These are phyloP conservation scores for Kodamaea restingae DNA, from an alignment of 805 yeast species.

Conservation along the genomic window DNA sequence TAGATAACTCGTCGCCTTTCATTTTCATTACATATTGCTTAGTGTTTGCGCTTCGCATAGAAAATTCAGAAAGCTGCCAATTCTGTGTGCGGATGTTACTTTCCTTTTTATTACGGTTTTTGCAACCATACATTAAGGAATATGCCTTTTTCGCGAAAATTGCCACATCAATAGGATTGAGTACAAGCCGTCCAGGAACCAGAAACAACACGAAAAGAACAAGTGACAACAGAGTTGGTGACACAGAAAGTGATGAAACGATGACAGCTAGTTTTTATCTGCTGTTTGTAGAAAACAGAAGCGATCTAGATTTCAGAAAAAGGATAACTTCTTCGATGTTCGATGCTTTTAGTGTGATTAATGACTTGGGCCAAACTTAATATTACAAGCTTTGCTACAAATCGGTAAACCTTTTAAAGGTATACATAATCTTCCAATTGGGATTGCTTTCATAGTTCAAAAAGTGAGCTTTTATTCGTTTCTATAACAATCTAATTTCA, in stretches of 20 bases:
- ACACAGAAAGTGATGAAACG: neutral
- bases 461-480: too few relatives aligned
- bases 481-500: too few relatives aligned
- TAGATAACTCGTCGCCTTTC: constrained; percentile 2
- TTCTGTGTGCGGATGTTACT: constrained; percentile 1
- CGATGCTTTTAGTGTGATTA: constrained; percentile 20
- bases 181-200: neutral
- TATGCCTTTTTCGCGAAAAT: neutral
- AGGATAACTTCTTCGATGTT: constrained; percentile 24
- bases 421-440: too few relatives aligned
- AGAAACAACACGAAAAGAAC: too few relatives aligned
- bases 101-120: neutral
- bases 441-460: too few relatives aligned
- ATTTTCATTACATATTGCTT: constrained; percentile 11
- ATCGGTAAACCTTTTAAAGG: too few relatives aligned
- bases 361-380: constrained; percentile 12
- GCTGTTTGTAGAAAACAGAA: neutral
- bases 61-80: constrained; percentile 12
- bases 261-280: neutral
- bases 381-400: neutral
- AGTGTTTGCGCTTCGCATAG: constrained; percentile 12
- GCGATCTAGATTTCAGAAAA: constrained; percentile 1
- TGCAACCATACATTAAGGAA: neutral
- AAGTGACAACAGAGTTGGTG: neutral
- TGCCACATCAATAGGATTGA: neutral